Conservation (phyloP, 1,284 basidiomycete genomes). For the Mycosarcoma maydis region DNA sequence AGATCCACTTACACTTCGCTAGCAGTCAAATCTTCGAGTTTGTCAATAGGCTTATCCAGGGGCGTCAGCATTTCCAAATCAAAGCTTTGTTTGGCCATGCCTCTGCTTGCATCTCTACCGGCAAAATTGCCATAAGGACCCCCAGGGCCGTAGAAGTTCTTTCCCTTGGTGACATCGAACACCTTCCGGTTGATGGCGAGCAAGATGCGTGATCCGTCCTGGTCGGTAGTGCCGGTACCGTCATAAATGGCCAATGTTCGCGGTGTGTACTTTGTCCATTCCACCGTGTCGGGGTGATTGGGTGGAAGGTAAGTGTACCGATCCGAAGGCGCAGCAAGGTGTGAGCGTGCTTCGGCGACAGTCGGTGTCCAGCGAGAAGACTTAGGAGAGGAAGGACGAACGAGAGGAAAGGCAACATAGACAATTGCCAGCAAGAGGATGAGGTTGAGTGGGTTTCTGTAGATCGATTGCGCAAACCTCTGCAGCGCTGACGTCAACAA, state of each 20-base stretch:
- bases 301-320: slow-evolving; percentile 58
- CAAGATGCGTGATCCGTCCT: slow-evolving; percentile 73
- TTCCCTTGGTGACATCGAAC: slow-evolving; percentile 88
- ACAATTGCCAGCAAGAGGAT: slow-evolving; percentile 40
- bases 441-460: slow-evolving; percentile 59
- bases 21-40: slow-evolving; percentile 77
- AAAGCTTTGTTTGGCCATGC: slow-evolving; percentile 97
- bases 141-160: slow-evolving; percentile 90
- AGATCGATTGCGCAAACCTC: slow-evolving; percentile 29
- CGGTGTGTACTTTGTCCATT: slow-evolving; percentile 62
- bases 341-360: slow-evolving; percentile 36
- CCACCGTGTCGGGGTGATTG: slow-evolving; percentile 50
- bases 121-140: slow-evolving; percentile 98
- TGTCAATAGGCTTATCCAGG: slow-evolving; percentile 84
- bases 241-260: slow-evolving; percentile 62
- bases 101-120: slow-evolving; percentile 88
- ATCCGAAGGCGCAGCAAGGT: slow-evolving; percentile 26
- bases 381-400: slow-evolving; percentile 38
- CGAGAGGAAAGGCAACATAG: slow-evolving; percentile 48
- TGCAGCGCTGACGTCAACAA: slow-evolving; percentile 3
- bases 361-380: slow-evolving; percentile 44
- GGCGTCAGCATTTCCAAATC: slow-evolving; percentile 88
- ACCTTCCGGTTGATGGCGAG: slow-evolving; percentile 87
- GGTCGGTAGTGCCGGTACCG: slow-evolving; percentile 42
- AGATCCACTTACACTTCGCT: slow-evolving; percentile 79